Evolutionary conservation across 805 yeast species (phyloP).

Genomic region (Wickerhamiella galacta): DNA sequence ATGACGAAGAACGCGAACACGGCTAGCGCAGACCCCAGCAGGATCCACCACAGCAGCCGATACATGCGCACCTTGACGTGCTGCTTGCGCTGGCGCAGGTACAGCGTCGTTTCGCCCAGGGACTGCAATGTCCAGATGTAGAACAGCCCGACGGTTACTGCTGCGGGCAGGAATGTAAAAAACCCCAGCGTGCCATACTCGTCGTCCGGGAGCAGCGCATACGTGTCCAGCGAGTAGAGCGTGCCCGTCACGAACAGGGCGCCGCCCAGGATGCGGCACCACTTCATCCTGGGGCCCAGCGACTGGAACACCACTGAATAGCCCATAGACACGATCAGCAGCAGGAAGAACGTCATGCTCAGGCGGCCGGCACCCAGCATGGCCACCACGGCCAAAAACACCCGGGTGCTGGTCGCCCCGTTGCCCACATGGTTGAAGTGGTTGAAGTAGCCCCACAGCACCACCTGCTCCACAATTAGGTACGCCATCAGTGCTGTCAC

Average conservation of each 20-base stretch:
- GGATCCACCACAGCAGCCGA: slow-evolving; percentile 55
- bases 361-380: slow-evolving; percentile 64
- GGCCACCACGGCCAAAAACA: slow-evolving; percentile 64
- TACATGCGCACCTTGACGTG: slow-evolving; percentile 80
- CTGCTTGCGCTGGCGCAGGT: slow-evolving; percentile 73
- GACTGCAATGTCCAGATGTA: slow-evolving; percentile 62
- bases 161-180: slow-evolving; percentile 52
- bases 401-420: slow-evolving; percentile 36
- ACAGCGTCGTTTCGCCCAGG: slow-evolving; percentile 54
- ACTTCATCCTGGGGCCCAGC: slow-evolving; percentile 63
- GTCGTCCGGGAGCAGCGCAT: slow-evolving; percentile 31
- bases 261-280: slow-evolving; percentile 42
- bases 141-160: slow-evolving; percentile 50
- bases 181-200: slow-evolving; percentile 33
- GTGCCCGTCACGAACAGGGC: slow-evolving; percentile 39
- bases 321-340: slow-evolving; percentile 75
- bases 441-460: slow-evolving; percentile 86
- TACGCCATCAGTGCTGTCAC: slow-evolving; percentile 72
- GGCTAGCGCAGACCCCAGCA: slow-evolving; percentile 53
- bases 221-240: slow-evolving; percentile 38
- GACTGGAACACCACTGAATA: slow-evolving; percentile 89
- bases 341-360: slow-evolving; percentile 74
- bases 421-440: slow-evolving; percentile 48
- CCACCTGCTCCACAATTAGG: slow-evolving; percentile 66
- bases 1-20: slow-evolving; percentile 55